Evolutionary conservation across 2,329 filamentous ascomycete species (phyloP), one percentile per base, ranked within the genome.

Genomic region (Aureobasidium subglaciale): DNA sequence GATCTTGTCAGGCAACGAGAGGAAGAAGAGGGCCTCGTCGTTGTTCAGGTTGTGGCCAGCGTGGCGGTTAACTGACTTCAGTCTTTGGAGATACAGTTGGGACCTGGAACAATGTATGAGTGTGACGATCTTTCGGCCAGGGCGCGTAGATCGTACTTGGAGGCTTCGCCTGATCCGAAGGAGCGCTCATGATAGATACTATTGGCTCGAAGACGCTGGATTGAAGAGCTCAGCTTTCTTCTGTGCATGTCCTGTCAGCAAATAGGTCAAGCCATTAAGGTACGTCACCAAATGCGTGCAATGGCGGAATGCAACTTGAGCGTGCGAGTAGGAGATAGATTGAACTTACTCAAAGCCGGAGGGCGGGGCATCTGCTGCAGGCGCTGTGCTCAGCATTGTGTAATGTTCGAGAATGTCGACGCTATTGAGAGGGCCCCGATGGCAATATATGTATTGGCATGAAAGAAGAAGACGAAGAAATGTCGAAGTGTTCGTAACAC

Each of bases 1-100:
- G 60, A 90, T 78, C 69, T 89, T 90, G 59, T 87, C 82, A 18
- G 88, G 87, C 38, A 90, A 75, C 20, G 78, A 81, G 53, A 84
- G 75, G 67, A 85, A 90, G 75, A 87, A 89, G 60, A 81, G 76
- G 55, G 80, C 80, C 63, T 88, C 83, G 27, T 78, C 75, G 38
- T 54, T 29, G 38, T 9, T 42, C 7, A 54, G 15, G 13, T 43
- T 34, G 18, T 27, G 27, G 27, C 27, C 29, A 20, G 38, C 38
- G 11, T 22, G 37, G 55, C 78, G 76, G 54, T 78, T 71, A 60
- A 70, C 70, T 64, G 61, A 64, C 38, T 54, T 54, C 16, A 54
- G 30, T 54, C 50, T 54, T 7, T 34, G 35, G 25, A 52, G 35
- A 41, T 35, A 30, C 15, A 30, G 48, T 16, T 52, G 48, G 15